These are phyloP conservation scores for Iberis pinnata DNA, from an alignment of 345 rosid genomes.

Conservation along the genomic window DNA sequence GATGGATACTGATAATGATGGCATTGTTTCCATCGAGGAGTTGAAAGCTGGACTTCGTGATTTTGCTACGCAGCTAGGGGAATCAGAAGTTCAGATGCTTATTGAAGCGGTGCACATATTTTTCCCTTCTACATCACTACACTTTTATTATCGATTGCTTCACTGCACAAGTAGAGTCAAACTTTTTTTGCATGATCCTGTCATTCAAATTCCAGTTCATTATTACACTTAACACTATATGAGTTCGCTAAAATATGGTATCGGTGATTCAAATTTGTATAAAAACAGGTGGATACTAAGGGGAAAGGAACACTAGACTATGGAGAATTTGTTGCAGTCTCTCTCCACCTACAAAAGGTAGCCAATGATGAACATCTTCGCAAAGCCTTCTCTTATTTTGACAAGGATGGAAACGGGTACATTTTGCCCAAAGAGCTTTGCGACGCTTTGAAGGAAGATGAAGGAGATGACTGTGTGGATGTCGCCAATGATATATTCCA, in stretches of 20 bases:
- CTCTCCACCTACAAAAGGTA: conserved; percentile 85
- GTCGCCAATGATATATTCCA: conserved; percentile 97
- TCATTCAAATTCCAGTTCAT: conserved; percentile 3
- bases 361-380: conserved; percentile 95
- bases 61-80: conserved; percentile 78
- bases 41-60: conserved; percentile 78
- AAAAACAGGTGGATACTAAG: conserved; percentile 74
- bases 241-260: conserved; percentile 10
- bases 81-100: conserved; percentile 92
- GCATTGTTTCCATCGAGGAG: conserved; percentile 79
- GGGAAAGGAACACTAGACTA: conserved; percentile 88
- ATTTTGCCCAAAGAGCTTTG: conserved; percentile 90
- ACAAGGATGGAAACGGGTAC: conserved; percentile 84
- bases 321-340: conserved; percentile 88
- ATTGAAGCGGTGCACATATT: conserved; percentile 79
- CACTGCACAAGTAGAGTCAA: conserved; percentile 11
- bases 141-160: background rate
- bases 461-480: conserved; percentile 81
- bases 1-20: conserved; percentile 88
- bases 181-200: conserved; percentile 1
- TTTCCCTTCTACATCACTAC: conserved; percentile 17
- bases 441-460: conserved; percentile 89
- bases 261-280: conserved; percentile 22
- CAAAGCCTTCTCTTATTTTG: conserved; percentile 95
- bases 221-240: background rate